These are phyloP conservation scores for Pleurotus pulmonarius DNA, from an alignment of 768 basidiomycete species.

Conservation along the genomic window DNA sequence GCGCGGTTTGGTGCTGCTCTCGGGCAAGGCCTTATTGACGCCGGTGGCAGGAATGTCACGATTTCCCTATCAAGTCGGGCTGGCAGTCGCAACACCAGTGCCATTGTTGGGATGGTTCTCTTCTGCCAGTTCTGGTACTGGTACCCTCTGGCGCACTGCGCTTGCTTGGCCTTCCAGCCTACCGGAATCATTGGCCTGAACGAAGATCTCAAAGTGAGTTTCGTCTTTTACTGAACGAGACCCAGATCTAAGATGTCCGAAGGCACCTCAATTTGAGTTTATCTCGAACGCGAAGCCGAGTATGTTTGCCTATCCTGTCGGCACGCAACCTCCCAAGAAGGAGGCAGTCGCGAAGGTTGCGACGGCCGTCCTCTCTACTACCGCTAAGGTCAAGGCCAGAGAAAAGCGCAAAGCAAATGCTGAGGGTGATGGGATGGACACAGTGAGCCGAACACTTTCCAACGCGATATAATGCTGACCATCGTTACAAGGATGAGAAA, in stretches of 20 bases:
- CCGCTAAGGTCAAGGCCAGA: slow-evolving; percentile 93
- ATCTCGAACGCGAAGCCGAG: slow-evolving; percentile 88
- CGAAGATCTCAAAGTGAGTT: slow-evolving; percentile 70
- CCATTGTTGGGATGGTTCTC: slow-evolving; percentile 96
- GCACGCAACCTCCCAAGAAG: slow-evolving; percentile 86
- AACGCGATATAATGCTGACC: slow-evolving; percentile 11
- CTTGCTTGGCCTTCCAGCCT: slow-evolving; percentile 89
- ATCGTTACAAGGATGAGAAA: slow-evolving; percentile 46
- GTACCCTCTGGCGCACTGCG: slow-evolving; percentile 96
- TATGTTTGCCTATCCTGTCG: slow-evolving; percentile 87
- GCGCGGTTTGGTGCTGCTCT: slow-evolving; percentile 96
- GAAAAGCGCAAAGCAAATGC: slow-evolving; percentile 89
- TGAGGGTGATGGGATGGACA: slow-evolving; percentile 80
- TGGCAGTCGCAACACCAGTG: slow-evolving; percentile 88
- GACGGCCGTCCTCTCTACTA: slow-evolving; percentile 93
- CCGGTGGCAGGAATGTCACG: slow-evolving; percentile 94
- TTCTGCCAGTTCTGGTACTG: slow-evolving; percentile 99
- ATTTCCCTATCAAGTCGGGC: slow-evolving; percentile 92
- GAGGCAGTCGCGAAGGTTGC: slow-evolving; percentile 90
- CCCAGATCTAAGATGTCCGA: slow-evolving; percentile 9
- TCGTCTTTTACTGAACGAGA: background rate
- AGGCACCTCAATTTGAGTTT: slow-evolving; percentile 95
- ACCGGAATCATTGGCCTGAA: slow-evolving; percentile 94
- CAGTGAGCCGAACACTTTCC: slow-evolving; percentile 43
- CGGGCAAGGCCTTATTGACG: slow-evolving; percentile 96